Evolutionary conservation across 225 moss, liverwort and hornwort genomes (phyloP).

Genomic region (Rhytidiadelphus loreus): DNA sequence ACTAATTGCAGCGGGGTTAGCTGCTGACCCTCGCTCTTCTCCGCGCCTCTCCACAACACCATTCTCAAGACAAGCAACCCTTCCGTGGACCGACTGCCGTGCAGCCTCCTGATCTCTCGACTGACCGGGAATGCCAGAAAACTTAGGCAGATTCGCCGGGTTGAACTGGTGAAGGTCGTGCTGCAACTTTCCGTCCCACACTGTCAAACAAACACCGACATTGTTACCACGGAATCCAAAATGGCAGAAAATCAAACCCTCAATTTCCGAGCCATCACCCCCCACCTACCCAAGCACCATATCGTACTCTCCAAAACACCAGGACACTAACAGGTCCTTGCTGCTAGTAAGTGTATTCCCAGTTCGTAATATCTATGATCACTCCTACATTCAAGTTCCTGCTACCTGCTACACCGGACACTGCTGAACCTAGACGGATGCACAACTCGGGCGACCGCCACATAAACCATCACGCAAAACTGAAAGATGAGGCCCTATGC

Average conservation of each 20-base stretch:
- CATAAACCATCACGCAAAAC: background rate
- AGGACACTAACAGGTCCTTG: background rate
- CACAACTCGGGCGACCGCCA: background rate
- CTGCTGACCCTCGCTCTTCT: slow-evolving; percentile 32
- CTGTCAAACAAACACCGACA: slow-evolving; percentile 23
- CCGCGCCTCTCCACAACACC: slow-evolving; percentile 2
- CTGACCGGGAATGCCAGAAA: slow-evolving; percentile 36
- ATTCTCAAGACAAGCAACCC: slow-evolving; percentile 16
- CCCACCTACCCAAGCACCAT: background rate
- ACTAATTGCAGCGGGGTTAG: background rate
- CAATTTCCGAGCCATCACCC: background rate
- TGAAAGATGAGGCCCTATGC: background rate
- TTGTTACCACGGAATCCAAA: background rate
- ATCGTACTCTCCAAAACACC: background rate
- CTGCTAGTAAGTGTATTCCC: background rate
- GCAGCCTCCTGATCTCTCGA: slow-evolving; percentile 16
- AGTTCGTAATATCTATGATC: background rate
- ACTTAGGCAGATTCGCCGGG: slow-evolving; percentile 35
- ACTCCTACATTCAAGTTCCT: background rate
- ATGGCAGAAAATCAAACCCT: background rate
- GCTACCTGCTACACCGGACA: background rate
- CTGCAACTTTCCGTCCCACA: slow-evolving; percentile 48
- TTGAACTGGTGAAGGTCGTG: slow-evolving; percentile 40
- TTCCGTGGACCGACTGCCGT: slow-evolving; percentile 27
- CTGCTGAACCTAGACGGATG: background rate